Percentiles rank a stretch among this genome's conserved stretches.
Evolutionary conservation across 805 yeast species (phyloP).

Genomic region (Candida mattraensis): DNA sequence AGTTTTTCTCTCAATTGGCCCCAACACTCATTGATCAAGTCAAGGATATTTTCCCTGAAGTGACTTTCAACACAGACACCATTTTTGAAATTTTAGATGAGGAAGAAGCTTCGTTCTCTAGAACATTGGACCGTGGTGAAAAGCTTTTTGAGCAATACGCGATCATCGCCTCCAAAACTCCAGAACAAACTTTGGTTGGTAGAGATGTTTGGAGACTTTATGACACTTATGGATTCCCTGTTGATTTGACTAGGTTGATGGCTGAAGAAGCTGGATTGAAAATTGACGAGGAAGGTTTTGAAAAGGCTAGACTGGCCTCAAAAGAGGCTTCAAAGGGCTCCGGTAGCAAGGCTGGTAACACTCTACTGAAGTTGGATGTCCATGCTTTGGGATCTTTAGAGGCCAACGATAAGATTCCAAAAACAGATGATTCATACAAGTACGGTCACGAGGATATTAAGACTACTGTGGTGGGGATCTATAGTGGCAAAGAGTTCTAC

Average conservation of each 20-base stretch:
- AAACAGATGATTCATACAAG: conserved; percentile 82
- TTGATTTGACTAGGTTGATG: conserved; percentile 95
- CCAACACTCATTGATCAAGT: conserved; percentile 92
- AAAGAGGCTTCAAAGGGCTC: conserved; percentile 94
- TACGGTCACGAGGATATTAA: conserved; percentile 69
- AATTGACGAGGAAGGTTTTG: conserved; percentile 91
- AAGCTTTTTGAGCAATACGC: conserved; percentile 94
- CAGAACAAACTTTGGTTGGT: conserved; percentile 79
- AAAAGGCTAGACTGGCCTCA: conserved; percentile 83
- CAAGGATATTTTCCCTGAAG: conserved; percentile 87
- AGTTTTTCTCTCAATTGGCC: conserved; percentile 87
- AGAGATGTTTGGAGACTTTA: conserved; percentile 97
- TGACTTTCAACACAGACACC: conserved; percentile 65
- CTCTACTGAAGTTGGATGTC: conserved; percentile 80
- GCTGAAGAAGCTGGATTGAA: conserved; percentile 95
- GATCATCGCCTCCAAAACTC: conserved; percentile 70
- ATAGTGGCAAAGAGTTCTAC: conserved; percentile 64
- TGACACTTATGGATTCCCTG: conserved; percentile 99
- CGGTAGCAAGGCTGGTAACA: conserved; percentile 54
- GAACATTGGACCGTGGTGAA: conserved; percentile 97
- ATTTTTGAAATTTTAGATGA: conserved; percentile 91
- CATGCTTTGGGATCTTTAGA: conserved; percentile 80
- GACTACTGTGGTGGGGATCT: conserved; percentile 70
- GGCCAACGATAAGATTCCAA: conserved; percentile 56
- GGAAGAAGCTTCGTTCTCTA: conserved; percentile 93